Conservation (phyloP, 1,284 basidiomycete genomes). For the Pascua guehoae region DNA sequence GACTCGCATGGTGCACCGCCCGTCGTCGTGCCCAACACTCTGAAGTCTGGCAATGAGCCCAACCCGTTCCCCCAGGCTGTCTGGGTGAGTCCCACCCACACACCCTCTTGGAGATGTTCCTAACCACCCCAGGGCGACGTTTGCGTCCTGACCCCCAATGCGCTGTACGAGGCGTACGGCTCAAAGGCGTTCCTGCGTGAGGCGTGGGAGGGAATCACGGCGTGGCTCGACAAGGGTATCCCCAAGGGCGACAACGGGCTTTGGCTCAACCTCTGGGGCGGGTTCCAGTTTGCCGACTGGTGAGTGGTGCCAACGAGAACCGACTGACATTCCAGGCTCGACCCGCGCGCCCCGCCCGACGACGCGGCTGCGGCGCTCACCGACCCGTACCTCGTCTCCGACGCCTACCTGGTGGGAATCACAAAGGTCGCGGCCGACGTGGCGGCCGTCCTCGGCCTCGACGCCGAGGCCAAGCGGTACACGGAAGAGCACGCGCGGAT, state of each 20-base stretch:
- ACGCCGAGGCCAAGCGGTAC: conserved; percentile 16
- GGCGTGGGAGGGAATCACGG: conserved; percentile 29
- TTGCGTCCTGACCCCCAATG: conserved; percentile 27
- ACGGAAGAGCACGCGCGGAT: conserved; percentile 9
- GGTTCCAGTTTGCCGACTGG: conserved; percentile 36
- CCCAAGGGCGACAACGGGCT: conserved; percentile 21
- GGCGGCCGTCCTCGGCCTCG: conserved; percentile 24
- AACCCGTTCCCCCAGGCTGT: neutral
- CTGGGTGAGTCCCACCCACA: neutral
- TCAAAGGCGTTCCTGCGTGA: conserved; percentile 22
- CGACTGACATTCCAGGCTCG: conserved; percentile 34
- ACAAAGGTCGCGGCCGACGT: conserved; percentile 24
- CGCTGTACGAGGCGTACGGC: conserved; percentile 28
- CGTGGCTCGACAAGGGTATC: conserved; percentile 38
- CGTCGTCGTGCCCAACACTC: conserved; percentile 29
- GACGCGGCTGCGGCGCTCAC: conserved; percentile 22
- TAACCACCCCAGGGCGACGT: conserved; percentile 26
- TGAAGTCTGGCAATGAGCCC: neutral
- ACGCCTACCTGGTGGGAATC: conserved; percentile 35
- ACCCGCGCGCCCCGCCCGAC: conserved; percentile 32
- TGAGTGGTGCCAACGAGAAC: conserved; percentile 22
- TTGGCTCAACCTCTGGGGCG: conserved; percentile 12
- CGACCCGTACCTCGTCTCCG: conserved; percentile 29
- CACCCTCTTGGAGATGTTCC: neutral
- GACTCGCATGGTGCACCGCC: conserved; percentile 19